phyloP scores from a whole-genome alignment of 2,329 filamentous ascomycete genomes.

The Aspergillus hortae region DNA sequence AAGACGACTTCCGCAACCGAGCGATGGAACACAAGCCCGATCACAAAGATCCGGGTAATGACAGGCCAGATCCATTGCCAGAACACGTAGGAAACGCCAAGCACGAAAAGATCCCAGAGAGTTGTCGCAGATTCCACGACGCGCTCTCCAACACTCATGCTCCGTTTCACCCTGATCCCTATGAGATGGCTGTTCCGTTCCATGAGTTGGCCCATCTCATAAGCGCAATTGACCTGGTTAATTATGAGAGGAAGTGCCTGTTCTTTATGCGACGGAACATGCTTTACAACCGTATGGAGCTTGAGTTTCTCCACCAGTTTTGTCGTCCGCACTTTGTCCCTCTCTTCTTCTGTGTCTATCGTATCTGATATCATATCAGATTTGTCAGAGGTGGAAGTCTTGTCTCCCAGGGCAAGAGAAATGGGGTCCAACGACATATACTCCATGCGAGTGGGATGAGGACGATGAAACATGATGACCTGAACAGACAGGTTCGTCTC shows the following conservation, averaged over 20 bases:
- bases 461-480: constrained; percentile 83
- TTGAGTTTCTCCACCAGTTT: constrained; percentile 80
- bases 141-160: constrained; percentile 87
- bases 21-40: constrained; percentile 74
- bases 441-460: constrained; percentile 84
- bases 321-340: constrained; percentile 60
- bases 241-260: constrained; percentile 74
- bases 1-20: constrained; percentile 76
- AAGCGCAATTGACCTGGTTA: constrained; percentile 93
- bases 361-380: constrained; percentile 44
- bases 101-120: constrained; percentile 69
- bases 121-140: constrained; percentile 91
- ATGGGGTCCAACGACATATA: constrained; percentile 92
- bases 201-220: constrained; percentile 78
- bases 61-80: constrained; percentile 75
- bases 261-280: constrained; percentile 76
- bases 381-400: constrained; percentile 44
- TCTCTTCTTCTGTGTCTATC: constrained; percentile 70
- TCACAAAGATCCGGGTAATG: constrained; percentile 68
- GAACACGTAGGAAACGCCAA: constrained; percentile 67
- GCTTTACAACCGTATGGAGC: constrained; percentile 78
- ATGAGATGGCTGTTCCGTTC: constrained; percentile 88
- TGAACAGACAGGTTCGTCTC: constrained; percentile 72
- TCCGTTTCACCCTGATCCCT: constrained; percentile 74
- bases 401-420: constrained; percentile 76